phyloP scores from a whole-genome alignment of 2,329 filamentous ascomycete genomes.

The Paraphoma chrysanthemicola region DNA sequence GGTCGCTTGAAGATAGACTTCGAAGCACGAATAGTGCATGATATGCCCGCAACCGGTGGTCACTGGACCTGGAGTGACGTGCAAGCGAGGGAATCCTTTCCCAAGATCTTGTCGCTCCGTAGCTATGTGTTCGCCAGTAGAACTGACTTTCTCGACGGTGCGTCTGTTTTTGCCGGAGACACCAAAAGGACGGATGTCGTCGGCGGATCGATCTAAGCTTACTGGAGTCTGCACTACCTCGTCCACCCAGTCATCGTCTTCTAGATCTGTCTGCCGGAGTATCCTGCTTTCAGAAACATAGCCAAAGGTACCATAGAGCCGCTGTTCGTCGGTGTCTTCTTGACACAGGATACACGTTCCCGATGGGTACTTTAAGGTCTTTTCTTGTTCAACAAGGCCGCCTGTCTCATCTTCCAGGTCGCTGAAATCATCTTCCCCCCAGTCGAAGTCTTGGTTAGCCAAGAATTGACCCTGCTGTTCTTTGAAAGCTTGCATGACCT shows the following conservation, averaged over 20 bases:
- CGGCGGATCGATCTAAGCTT: constrained; percentile 85
- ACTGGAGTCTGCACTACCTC: constrained; percentile 81
- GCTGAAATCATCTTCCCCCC: constrained; percentile 82
- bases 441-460: constrained; percentile 86
- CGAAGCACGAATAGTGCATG: constrained; percentile 97
- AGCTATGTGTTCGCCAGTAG: constrained; percentile 72
- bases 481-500: constrained; percentile 97
- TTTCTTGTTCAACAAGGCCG: constrained; percentile 67
- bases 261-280: constrained; percentile 82
- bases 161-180: constrained; percentile 86
- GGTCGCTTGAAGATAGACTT: constrained; percentile 86
- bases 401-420: constrained; percentile 72
- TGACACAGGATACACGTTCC: constrained; percentile 97
- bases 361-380: constrained; percentile 86
- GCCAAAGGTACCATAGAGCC: constrained; percentile 91
- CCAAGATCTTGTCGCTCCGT: constrained; percentile 83
- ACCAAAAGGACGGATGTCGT: constrained; percentile 85
- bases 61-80: constrained; percentile 76
- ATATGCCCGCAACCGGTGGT: constrained; percentile 95
- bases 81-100: constrained; percentile 80
- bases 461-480: constrained; percentile 96
- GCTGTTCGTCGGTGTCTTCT: constrained; percentile 89
- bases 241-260: constrained; percentile 81
- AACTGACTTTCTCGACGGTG: constrained; percentile 76
- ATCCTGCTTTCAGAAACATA: constrained; percentile 87